Evolutionary conservation across 345 rosid genomes (phyloP).

Genomic region (Passiflora organensis): DNA sequence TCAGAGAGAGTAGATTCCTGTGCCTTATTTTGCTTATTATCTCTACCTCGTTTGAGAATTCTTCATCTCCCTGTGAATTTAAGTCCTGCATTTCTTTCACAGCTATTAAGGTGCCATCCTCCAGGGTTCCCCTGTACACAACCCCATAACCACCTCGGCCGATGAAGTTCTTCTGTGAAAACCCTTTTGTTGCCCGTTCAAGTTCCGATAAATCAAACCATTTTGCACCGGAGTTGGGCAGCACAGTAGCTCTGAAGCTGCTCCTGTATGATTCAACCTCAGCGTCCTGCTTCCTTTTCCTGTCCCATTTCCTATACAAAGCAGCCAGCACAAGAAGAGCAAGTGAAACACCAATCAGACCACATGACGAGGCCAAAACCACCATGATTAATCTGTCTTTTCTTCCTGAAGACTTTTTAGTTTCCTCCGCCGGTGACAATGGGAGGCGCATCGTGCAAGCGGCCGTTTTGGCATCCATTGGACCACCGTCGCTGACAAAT

Average conservation of each 20-base stretch:
- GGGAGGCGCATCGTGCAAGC: slow-evolving; percentile 43
- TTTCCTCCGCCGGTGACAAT: background rate
- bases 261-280: no score
- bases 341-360: slow-evolving; percentile 35
- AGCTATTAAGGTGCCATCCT: background rate
- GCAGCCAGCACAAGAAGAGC: slow-evolving; percentile 20
- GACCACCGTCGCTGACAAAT: slow-evolving; percentile 42
- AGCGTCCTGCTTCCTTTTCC: background rate
- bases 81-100: background rate
- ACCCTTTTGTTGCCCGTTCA: background rate
- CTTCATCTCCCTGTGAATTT: background rate
- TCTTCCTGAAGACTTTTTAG: background rate
- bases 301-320: slow-evolving; percentile 26
- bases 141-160: background rate
- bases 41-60: background rate
- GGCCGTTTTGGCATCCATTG: slow-evolving; percentile 31
- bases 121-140: background rate
- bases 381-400: slow-evolving; percentile 11
- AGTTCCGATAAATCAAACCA: background rate
- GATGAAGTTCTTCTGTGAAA: background rate
- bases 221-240: background rate
- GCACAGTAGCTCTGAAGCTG: background rate
- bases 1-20: background rate
- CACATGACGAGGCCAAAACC: slow-evolving; percentile 27
- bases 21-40: background rate